A percentile compares a stretch with the other conserved stretches of the same genome.
These are phyloP conservation scores for Capsicum pubescens DNA, from an alignment of 257 asterid genomes.

Conservation along the genomic window DNA sequence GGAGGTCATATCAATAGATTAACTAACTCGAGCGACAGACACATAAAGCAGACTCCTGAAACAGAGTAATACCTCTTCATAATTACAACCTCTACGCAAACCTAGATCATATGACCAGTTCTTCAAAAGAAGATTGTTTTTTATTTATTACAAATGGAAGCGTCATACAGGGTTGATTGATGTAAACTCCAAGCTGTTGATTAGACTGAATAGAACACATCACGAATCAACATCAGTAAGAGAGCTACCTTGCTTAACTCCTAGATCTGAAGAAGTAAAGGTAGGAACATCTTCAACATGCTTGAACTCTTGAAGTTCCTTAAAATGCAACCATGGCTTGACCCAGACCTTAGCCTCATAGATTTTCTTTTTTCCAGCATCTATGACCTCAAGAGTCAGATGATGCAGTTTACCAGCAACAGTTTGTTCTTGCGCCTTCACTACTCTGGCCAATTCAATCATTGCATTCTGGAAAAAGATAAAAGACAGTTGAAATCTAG, in stretches of 20 bases:
- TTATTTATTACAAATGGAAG: no score
- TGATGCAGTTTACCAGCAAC: constrained; percentile 82
- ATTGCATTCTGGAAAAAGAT: constrained; percentile 55
- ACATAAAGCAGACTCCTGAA: not conserved
- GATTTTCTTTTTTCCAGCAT: constrained; percentile 70
- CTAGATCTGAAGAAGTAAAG: constrained; percentile 76
- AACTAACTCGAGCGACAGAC: not conserved
- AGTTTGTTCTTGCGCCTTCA: constrained; percentile 74
- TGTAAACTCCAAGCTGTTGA: not conserved
- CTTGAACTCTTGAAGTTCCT: constrained; percentile 82
- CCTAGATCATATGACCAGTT: not conserved
- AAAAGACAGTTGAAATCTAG: not conserved
- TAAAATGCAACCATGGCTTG: constrained; percentile 86
- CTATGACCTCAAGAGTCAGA: constrained; percentile 81
- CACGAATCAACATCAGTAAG: not conserved
- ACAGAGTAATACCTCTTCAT: not conserved
- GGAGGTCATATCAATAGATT: not conserved
- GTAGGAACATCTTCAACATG: constrained; percentile 61
- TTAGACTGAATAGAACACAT: not conserved
- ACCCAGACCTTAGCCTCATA: constrained; percentile 95
- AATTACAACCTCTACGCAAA: not conserved
- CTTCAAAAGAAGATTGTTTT: not conserved
- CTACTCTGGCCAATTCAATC: constrained; percentile 82
- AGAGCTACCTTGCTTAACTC: constrained; percentile 65
- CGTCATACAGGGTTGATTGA: not conserved